Evolutionary conservation across 208 protist genomes (phyloP), one percentile per base, ranked within the genome.

Genomic region (Leishmania major): DNA sequence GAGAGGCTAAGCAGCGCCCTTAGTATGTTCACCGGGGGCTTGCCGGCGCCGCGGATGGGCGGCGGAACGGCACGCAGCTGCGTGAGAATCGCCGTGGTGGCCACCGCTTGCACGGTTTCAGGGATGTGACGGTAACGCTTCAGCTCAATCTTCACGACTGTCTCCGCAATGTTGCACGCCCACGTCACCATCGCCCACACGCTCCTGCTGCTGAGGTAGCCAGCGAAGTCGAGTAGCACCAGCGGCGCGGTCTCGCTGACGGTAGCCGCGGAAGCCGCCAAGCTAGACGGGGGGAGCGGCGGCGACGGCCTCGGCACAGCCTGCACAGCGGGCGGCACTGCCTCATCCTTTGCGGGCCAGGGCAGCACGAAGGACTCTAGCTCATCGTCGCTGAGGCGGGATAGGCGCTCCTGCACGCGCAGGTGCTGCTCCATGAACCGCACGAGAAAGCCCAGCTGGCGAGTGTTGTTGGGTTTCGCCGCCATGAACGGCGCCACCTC

Each of bases 401-500:
- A 86, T 13, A 82, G 81, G 22, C 80, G 80, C 78, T 94, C 87
- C 85, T 94, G 80, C 85, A 87, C 76, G 3, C 89, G 89, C 66
- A 95, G 82, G 81, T 94, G 89, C 69, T 92, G 78, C 79, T 94
- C 93, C 83, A 93, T 89, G 72, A 94, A 95, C 60, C 88, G 93
- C 3, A 96, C 87, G 15, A 96, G 82, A 64, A 78, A 85, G 77
- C 80, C 80, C 4, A 88, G 79, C 49, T 82, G 81, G 22, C 69
- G 77, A 25, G 69, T 76, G 71, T 60, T 72, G 71, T 45, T 51
- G 11, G 74, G 78, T 1, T 74, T 81, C 13, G 78, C 64, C 35
- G 81, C 83, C 28, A 92, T 62, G 28, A 91, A 91, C 17, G 88
- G 88, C 2, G 59, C 15, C 28, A 67, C 77, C 70, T 79, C 77